Evolutionary conservation across 208 protist species (phyloP).

Genomic region (Leishmania braziliensis): DNA sequence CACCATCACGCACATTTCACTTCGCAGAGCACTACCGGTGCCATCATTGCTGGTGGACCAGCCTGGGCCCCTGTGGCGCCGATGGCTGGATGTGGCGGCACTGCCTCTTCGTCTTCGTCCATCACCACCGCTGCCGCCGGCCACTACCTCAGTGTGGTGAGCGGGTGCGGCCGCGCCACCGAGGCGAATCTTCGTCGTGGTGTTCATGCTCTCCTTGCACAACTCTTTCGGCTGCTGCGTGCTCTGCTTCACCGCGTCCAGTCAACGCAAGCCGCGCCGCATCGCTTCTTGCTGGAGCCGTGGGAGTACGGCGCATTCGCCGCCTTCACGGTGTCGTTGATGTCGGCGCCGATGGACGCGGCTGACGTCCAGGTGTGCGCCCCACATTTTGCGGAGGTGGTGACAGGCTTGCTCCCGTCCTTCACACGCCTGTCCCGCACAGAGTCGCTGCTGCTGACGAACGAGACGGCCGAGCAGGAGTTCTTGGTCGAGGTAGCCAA

Average conservation of each 20-base stretch:
- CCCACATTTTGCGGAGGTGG: conserved; percentile 44
- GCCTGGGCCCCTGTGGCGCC: background rate
- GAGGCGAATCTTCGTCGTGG: conserved; percentile 50
- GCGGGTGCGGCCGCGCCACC: conserved; percentile 48
- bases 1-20: background rate
- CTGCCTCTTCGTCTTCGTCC: background rate
- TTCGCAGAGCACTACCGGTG: background rate
- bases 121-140: background rate
- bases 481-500: conserved; percentile 30
- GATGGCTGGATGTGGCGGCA: background rate
- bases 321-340: conserved; percentile 60
- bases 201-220: conserved; percentile 47
- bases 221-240: conserved; percentile 49
- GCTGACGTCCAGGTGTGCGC: conserved; percentile 43
- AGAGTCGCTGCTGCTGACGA: conserved; percentile 47
- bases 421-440: conserved; percentile 53
- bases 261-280: conserved; percentile 35
- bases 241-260: conserved; percentile 35
- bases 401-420: conserved; percentile 49
- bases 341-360: conserved; percentile 57
- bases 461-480: conserved; percentile 26
- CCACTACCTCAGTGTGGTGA: conserved; percentile 58
- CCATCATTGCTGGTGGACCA: background rate
- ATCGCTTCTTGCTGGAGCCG: conserved; percentile 60
- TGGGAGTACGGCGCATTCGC: conserved; percentile 66